Percentiles rank a stretch among this genome's conserved stretches.
Conservation (phyloP, 2,329 filamentous ascomycete species). For the Aureobasidium sp. region DNA sequence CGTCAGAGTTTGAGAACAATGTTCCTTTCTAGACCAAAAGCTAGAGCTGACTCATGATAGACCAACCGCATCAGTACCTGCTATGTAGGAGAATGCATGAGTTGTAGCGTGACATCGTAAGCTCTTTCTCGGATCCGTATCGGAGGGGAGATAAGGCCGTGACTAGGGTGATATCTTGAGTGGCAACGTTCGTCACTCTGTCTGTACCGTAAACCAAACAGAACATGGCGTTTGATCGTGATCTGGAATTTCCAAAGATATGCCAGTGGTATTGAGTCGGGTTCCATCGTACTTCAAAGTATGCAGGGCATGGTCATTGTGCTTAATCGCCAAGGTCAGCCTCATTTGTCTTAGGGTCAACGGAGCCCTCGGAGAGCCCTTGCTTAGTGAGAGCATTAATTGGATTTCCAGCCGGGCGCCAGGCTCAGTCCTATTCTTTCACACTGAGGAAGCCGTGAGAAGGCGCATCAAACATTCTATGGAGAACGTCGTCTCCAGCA, state of each 20-base stretch:
- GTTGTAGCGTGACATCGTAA: background rate
- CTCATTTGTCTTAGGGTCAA: background rate
- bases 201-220: background rate
- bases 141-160: background rate
- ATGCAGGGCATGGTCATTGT: background rate
- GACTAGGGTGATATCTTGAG: background rate
- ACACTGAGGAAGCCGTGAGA: no score
- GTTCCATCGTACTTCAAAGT: background rate
- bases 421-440: background rate
- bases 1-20: background rate
- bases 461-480: background rate
- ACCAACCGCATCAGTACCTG: background rate
- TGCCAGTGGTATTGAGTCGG: no score
- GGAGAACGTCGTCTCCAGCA: background rate
- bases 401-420: background rate
- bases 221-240: background rate
- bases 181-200: background rate
- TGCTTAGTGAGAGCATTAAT: background rate
- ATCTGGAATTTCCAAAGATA: background rate
- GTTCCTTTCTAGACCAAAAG: background rate
- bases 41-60: background rate
- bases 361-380: background rate
- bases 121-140: background rate
- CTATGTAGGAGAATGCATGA: background rate
- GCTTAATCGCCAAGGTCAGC: conserved; percentile 3